phyloP scores from a whole-genome alignment of 495 filamentous ascomycete species.

The Xylaria grammica region DNA sequence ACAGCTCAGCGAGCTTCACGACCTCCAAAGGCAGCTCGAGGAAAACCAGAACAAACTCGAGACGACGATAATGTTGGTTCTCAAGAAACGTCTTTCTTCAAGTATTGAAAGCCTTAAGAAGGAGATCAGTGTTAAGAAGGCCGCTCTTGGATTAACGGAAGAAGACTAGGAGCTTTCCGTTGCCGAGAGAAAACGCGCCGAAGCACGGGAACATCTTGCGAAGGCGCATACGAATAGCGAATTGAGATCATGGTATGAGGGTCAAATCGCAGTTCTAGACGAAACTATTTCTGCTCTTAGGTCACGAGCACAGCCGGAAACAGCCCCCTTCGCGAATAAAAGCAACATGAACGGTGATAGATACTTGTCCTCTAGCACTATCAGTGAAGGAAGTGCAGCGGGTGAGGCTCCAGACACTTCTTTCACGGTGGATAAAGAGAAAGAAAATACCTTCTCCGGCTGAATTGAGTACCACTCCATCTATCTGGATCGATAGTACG shows the following conservation, averaged over 20 bases:
- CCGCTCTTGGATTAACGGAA: slow-evolving; percentile 53
- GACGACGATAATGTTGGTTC: slow-evolving; percentile 47
- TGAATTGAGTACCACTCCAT: neutral
- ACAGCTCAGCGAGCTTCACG: slow-evolving; percentile 60
- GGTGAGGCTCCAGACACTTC: neutral
- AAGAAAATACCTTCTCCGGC: neutral
- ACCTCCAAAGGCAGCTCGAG: slow-evolving; percentile 53
- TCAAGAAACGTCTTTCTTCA: slow-evolving; percentile 53
- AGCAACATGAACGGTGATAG: neutral
- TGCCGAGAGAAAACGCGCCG: slow-evolving; percentile 1
- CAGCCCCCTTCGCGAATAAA: neutral
- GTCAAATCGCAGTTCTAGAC: neutral
- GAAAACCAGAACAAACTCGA: slow-evolving; percentile 43
- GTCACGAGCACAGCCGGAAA: neutral
- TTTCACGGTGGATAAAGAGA: neutral
- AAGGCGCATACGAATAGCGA: neutral
- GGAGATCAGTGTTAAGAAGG: slow-evolving; percentile 65
- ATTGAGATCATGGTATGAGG: neutral
- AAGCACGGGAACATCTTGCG: neutral
- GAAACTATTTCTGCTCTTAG: neutral
- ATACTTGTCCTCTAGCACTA: neutral
- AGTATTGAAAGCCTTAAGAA: slow-evolving; percentile 56
- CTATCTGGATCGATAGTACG: neutral
- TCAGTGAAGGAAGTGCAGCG: neutral
- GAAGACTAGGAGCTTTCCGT: slow-evolving; percentile 30